Conservation (phyloP, 768 basidiomycete species). For the Xerocomellus amylosporus region DNA sequence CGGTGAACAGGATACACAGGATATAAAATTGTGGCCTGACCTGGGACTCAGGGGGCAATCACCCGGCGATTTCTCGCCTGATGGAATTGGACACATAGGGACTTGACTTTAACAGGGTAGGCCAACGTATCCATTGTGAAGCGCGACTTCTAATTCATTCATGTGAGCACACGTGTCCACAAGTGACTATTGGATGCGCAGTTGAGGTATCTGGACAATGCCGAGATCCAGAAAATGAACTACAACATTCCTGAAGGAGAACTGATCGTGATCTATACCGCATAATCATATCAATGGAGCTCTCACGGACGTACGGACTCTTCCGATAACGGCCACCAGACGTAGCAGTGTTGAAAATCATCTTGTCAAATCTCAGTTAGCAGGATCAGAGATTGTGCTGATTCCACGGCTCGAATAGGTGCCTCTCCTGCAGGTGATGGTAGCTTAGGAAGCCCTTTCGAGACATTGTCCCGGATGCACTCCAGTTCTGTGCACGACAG, state of each 20-base stretch:
- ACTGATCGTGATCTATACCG: constrained; percentile 24
- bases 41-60: constrained; percentile 18
- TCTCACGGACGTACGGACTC: constrained; percentile 28
- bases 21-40: constrained; percentile 6
- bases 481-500: constrained; percentile 3
- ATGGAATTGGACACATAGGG: constrained; percentile 15
- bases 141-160: constrained; percentile 5
- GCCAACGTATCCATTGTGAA: constrained; percentile 8
- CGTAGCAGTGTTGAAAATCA: constrained; percentile 20
- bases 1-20: constrained; percentile 5
- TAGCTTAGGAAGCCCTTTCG: neutral
- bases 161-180: constrained; percentile 29
- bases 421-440: neutral
- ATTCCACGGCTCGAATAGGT: constrained; percentile 16
- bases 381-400: constrained; percentile 22
- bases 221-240: constrained; percentile 22
- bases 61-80: constrained; percentile 16
- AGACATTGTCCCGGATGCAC: neutral
- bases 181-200: constrained; percentile 9
- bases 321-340: constrained; percentile 21
- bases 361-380: constrained; percentile 20
- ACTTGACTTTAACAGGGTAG: constrained; percentile 7
- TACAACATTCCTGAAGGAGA: constrained; percentile 17
- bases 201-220: constrained; percentile 18
- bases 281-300: constrained; percentile 21